Evolutionary conservation across 1,284 basidiomycete genomes (phyloP), one percentile per base, ranked within the genome.

Genomic region (Sparassis latifolia): DNA sequence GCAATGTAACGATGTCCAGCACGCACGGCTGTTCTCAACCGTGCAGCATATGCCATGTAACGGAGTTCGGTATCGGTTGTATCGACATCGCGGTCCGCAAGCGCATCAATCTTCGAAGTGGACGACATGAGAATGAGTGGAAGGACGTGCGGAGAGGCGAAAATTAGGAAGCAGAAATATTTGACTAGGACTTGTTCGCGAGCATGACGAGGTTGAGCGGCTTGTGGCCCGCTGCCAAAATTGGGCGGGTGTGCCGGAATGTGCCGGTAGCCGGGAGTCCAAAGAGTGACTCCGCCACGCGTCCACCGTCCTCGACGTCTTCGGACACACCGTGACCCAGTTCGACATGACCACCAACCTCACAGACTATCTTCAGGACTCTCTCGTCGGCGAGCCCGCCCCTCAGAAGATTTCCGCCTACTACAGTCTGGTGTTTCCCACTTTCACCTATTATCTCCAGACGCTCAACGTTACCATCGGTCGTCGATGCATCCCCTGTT

Each of bases 401-500:
- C 75, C 79, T 58, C 80, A 84, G 69, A 88, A 84, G 77, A 94
- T 94, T 64, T 85, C 86, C 66, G 92, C 92, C 50, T 96, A 95
- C 65, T 95, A 93, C 69, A 91, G 89, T 66, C 86, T 96, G 52
- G 89, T 92, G 66, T 96, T 96, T 64, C 90, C 90, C 39, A 84
- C 84, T 69, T 92, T 92, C 68, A 92, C 90, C 50, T 52, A 77
- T 67, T 65, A 70, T 71, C 72, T 86, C 69, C 71, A 87, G 76
- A 72, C 86, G 67, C 59, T 86, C 70, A 69, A 71, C 57, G 73
- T 79, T 62, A 70, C 78, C 48, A 80, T 85, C 71, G 69, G 80
- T 58, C 64, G 89, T 71, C 62, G 78, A 59, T 68, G 68, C 62
- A 52, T 70, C 47, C 69, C 72, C 12, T 59, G 66, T 41, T 62